Evolutionary conservation across 768 basidiomycete genomes (phyloP), one percentile per base, ranked within the genome.

Genomic region (Podaxis sp.): DNA sequence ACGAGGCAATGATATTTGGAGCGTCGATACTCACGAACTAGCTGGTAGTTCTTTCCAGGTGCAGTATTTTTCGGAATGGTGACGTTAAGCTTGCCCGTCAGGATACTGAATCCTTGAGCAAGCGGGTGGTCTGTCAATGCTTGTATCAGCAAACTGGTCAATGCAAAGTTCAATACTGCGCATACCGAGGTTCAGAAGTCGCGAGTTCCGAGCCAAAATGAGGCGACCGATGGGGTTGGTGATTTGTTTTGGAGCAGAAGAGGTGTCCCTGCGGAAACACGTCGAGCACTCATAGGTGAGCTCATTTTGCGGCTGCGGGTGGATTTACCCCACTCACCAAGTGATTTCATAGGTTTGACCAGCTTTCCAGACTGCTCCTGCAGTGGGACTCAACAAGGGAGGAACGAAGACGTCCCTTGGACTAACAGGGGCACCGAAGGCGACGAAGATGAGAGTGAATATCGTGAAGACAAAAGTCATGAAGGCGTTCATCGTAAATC

Each of bases 201-300:
- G 44, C 17, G 72, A 70, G 53, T 73, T 65, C 54, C 72, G 72
- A 44, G 73, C 72, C 51, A 82, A 73, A 38, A 79, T 67, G 57
- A 82, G 74, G 61, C 67, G 71, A n/a, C 77, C 80, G 24, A 68
- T 58, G n/a, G 61, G 67, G 72, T 82, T 82, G 33, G 80, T 81
- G 68, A 82, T 81, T 17, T 75, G 66, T 42, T 54, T 63, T 4
- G 81, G 81, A 17, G 80, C 71, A 40, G 71, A 59, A n/a, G 76
- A 67, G n/a, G 72, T 72, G 64, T 80, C 71, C 79, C 79, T 80
- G 63, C 2, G 48, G 38, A 57, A 22, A 46, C 15, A n/a, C 40
- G 51, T n/a, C 13, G n/a, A 58, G 54, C 24, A 13, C 22, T 51
- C 22, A 24, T 22, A 24, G 52, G 48, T 63, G 28, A 56, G 54